Evolutionary conservation across 2,329 filamentous ascomycete genomes (phyloP).

Genomic region (Arthrobotrys musiformis): DNA sequence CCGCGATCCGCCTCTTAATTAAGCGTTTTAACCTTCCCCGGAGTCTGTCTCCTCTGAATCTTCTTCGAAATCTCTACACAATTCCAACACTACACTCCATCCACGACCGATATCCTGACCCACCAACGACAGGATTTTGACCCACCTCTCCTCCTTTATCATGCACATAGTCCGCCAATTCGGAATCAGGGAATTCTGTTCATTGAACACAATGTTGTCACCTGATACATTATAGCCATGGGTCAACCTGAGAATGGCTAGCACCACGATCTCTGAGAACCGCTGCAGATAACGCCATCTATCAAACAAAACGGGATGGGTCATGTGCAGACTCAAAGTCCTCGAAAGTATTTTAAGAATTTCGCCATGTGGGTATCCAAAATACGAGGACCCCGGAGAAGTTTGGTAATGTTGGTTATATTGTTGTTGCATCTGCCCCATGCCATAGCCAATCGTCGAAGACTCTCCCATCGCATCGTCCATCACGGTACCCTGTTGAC

Average conservation of each 20-base stretch:
- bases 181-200: constrained; percentile 24
- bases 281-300: constrained; percentile 37
- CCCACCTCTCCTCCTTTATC: constrained; percentile 44
- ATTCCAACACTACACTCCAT: constrained; percentile 43
- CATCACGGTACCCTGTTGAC: constrained; percentile 24
- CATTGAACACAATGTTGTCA: constrained; percentile 19
- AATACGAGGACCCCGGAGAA: constrained; percentile 12
- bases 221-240: constrained; percentile 21
- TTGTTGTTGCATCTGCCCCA: constrained; percentile 7
- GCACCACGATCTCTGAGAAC: constrained; percentile 47
- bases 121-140: constrained; percentile 28
- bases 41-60: constrained; percentile 32
- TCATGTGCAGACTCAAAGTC: constrained; percentile 33
- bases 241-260: constrained; percentile 29
- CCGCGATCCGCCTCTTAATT: background rate
- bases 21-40: background rate
- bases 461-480: background rate
- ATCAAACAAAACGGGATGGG: constrained; percentile 41
- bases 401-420: constrained; percentile 1
- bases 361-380: constrained; percentile 2
- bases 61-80: constrained; percentile 29
- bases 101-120: constrained; percentile 32
- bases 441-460: background rate
- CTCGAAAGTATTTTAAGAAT: constrained; percentile 27
- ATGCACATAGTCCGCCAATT: constrained; percentile 48